Evolutionary conservation across 208 protist species (phyloP), one percentile per base, ranked within the genome.

Genomic region (Strigomonas culicis): DNA sequence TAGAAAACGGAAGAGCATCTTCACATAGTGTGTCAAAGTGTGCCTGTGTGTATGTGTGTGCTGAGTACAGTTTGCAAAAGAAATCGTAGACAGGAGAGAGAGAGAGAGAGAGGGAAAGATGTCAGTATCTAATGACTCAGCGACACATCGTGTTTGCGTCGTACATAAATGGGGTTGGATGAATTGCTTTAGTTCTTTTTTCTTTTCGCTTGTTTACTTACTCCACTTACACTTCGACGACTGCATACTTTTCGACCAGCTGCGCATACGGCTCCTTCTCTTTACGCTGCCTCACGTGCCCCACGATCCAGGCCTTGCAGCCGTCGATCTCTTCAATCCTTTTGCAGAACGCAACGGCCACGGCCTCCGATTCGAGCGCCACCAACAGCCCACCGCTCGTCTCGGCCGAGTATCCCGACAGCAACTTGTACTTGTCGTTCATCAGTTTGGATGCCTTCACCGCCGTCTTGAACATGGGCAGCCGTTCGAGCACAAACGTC

Each of bases 311-410:
- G 39, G 88, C 88, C 4, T 76, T 75, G 39, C 82, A 77, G 36
- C 73, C 75, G 56, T 98, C 96, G 15, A 77, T 41, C 41, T 84
- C 79, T 25, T 74, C 44, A 27, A 98, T 60, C 4, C 92, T 92
- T 15, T 43, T 53, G 21, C 84, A 79, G 49, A 90, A 98, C 1
- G 34, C 44, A 51, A 93, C 65, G 4, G 97, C 97, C 17, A 70
- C 68, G 8, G 55, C 64, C 8, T 25, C 10, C 63, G 44, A 73
- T 0, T 78, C 58, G 25, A 99, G 66, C 34, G 84, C 83, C 17
- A 98, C 82, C 1, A 99, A 75, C 22, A 99, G 70, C 4, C 97
- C 97, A 30, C 97, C 97, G 51, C 94, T 98, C 0, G 97, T 99
- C 66, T 99, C 95, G 0, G 96, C 93, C 6, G 90, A 92, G 56